phyloP scores from a whole-genome alignment of 805 yeast genomes.

The Helenozyma rhizophorensis region DNA sequence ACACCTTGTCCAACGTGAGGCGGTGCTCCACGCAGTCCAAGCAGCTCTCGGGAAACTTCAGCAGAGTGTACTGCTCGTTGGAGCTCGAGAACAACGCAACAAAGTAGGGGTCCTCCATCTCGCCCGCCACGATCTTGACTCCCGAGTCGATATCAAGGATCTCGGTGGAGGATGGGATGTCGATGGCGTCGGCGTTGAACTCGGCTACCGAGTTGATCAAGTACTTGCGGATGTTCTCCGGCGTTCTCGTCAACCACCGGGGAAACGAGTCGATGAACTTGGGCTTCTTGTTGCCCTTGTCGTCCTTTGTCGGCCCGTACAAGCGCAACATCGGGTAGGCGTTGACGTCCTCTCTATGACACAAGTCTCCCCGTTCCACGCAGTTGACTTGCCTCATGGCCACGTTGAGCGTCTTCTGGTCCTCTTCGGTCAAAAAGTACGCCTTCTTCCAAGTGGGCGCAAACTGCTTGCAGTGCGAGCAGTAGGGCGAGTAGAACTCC shows the following conservation, averaged over 20 bases:
- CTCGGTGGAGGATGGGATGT: conserved; percentile 39
- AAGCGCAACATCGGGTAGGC: conserved; percentile 71
- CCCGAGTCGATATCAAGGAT: conserved; percentile 39
- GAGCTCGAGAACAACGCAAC: conserved; percentile 65
- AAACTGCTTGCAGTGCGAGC: conserved; percentile 72
- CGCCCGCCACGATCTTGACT: conserved; percentile 49
- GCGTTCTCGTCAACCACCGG: conserved; percentile 38
- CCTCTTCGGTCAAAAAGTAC: conserved; percentile 45
- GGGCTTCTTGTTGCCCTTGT: conserved; percentile 22
- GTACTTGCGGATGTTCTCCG: conserved; percentile 48
- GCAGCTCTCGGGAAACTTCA: conserved; percentile 37
- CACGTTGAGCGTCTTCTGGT: conserved; percentile 41
- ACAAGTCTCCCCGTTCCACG: conserved; percentile 79
- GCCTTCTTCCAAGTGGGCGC: conserved; percentile 83
- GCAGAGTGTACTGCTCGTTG: conserved; percentile 36
- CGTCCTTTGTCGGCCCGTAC: conserved; percentile 48
- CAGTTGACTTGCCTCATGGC: conserved; percentile 80
- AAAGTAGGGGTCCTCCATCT: conserved; percentile 43
- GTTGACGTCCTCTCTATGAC: conserved; percentile 57
- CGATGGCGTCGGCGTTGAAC: conserved; percentile 33
- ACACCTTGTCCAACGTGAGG: conserved; percentile 54
- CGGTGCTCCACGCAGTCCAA: conserved; percentile 48
- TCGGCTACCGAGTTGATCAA: conserved; percentile 51
- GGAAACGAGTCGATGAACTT: conserved; percentile 45
- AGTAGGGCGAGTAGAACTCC: conserved; percentile 88